Evolutionary conservation across 441 rosid species (phyloP), one percentile per base, ranked within the genome.

Genomic region (Euphorbia schlechtendalii): DNA sequence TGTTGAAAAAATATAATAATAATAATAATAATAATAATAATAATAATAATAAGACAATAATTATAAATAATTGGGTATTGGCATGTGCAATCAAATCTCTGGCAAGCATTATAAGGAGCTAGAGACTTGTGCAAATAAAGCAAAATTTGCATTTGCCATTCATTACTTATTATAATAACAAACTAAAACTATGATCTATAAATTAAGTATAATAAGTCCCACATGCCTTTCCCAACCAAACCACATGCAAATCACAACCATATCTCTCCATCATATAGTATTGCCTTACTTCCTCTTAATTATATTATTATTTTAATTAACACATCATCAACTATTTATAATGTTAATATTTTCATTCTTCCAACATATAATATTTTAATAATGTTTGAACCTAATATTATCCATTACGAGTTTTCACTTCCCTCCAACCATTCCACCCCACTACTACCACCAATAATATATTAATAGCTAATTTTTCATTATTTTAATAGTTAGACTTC

Each of bases 161-260:
- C 32, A 34, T 22, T 27, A 11, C 4, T 3, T 9, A 12, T 48
- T 13, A 28, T 52, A 18, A 15, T 22, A 55, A 0, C 11, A 38
- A 38, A 38, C 41, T 38, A 38, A 52, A 68, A 11, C 27, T 25
- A 12, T 20, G 40, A 62, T 17, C 51, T 46, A 15, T 46, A 15
- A 46, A 15, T 46, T 46, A 46, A 46, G 18, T 17, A 65, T 25
- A 40, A 0, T 18, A 58, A 59, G 59, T 61, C 56, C 73, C 76
- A 74, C 73, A 67, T 74, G 79, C 64, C 71, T 1, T 46, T 4
- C 51, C 51, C 78, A 65, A 68, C 73, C 67, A 73, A 51, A 52
- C 65, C 77, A 70, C 67, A 63, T 60, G 79, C 70, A 49, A 43
- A 43, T 40, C n/a, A 59, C 66, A 69, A 75, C 64, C 73, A 55